These are phyloP conservation scores for Penicillium digitatum DNA, from an alignment of 2,329 filamentous ascomycete species.

Conservation along the genomic window DNA sequence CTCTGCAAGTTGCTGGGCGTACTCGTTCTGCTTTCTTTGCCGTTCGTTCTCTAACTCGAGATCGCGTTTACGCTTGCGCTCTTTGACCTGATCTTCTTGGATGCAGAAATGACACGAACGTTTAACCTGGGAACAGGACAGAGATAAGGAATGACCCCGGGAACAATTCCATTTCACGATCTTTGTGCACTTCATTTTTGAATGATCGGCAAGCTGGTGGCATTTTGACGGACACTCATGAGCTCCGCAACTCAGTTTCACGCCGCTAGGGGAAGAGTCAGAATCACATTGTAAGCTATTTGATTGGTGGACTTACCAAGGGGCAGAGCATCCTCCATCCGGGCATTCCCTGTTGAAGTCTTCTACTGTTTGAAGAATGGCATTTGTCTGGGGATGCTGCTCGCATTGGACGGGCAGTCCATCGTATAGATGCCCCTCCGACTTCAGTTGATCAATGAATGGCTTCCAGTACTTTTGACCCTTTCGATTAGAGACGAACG, in stretches of 20 bases:
- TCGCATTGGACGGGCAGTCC: slow-evolving; percentile 60
- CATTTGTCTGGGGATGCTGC: slow-evolving; percentile 51
- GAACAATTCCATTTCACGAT: slow-evolving; percentile 50
- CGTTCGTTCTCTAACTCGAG: slow-evolving; percentile 41
- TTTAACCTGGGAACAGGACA: slow-evolving; percentile 46
- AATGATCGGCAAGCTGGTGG: slow-evolving; percentile 60
- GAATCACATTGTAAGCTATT: background rate
- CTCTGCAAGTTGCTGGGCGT: slow-evolving; percentile 23
- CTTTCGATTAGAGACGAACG: slow-evolving; percentile 59
- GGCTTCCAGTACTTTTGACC: slow-evolving; percentile 56
- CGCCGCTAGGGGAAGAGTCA: slow-evolving; percentile 34
- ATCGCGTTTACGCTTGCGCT: slow-evolving; percentile 52
- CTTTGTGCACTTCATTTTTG: slow-evolving; percentile 48
- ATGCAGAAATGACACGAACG: slow-evolving; percentile 51
- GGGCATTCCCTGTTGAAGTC: slow-evolving; percentile 63
- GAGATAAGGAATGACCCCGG: slow-evolving; percentile 49
- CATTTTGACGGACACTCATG: slow-evolving; percentile 61
- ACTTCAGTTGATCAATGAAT: slow-evolving; percentile 56
- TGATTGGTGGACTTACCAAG: slow-evolving; percentile 49
- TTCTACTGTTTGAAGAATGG: slow-evolving; percentile 46
- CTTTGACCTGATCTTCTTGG: slow-evolving; percentile 44
- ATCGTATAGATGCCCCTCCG: slow-evolving; percentile 52
- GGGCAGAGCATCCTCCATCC: slow-evolving; percentile 64
- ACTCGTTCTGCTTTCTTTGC: slow-evolving; percentile 18
- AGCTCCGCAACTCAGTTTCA: slow-evolving; percentile 52